A percentile compares a stretch with the other conserved stretches of the same genome.
phyloP scores from a whole-genome alignment of 2,329 filamentous ascomycete genomes.

The Fusarium sororula region DNA sequence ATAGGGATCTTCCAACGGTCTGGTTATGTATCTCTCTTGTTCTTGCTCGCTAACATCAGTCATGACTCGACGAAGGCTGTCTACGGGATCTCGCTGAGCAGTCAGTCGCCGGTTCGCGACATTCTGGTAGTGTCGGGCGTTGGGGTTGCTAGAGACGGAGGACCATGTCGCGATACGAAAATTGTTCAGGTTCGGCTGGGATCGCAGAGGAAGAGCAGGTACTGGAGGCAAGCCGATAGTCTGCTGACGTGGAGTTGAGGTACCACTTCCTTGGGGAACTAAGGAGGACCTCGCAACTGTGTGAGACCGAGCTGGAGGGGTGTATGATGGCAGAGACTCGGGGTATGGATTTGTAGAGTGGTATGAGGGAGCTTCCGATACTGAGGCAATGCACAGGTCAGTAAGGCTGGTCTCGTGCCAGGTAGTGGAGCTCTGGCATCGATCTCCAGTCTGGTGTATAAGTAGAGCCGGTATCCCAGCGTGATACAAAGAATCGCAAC shows the following conservation, averaged over 20 bases:
- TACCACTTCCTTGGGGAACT: constrained; percentile 34
- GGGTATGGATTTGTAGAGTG: constrained; percentile 62
- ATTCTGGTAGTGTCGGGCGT: constrained; percentile 68
- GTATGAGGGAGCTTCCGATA: constrained; percentile 73
- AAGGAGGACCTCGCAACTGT: constrained; percentile 27
- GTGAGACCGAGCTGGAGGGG: constrained; percentile 46
- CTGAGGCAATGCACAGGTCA: constrained; percentile 47
- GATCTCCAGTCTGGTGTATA: constrained; percentile 4
- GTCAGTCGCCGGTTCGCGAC: constrained; percentile 70
- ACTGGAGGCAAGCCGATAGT: constrained; percentile 62
- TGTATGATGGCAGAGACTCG: constrained; percentile 62
- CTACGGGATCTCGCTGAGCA: constrained; percentile 50
- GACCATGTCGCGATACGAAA: constrained; percentile 71
- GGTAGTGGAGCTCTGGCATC: constrained; percentile 6
- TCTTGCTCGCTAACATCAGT: constrained; percentile 28
- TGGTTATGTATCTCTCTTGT: constrained; percentile 41
- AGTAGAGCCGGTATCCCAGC: neutral
- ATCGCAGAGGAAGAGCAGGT: constrained; percentile 51
- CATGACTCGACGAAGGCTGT: constrained; percentile 40
- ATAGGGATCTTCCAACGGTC: constrained; percentile 72
- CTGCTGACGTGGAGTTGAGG: constrained; percentile 44
- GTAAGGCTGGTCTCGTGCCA: constrained; percentile 31
- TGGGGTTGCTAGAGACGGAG: constrained; percentile 63
- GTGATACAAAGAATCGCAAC: neutral
- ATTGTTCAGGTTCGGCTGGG: constrained; percentile 56